These are phyloP conservation scores for Hsuehochloa calcarea DNA, from an alignment of 176 grass and related monocot genomes.

Conservation along the genomic window DNA sequence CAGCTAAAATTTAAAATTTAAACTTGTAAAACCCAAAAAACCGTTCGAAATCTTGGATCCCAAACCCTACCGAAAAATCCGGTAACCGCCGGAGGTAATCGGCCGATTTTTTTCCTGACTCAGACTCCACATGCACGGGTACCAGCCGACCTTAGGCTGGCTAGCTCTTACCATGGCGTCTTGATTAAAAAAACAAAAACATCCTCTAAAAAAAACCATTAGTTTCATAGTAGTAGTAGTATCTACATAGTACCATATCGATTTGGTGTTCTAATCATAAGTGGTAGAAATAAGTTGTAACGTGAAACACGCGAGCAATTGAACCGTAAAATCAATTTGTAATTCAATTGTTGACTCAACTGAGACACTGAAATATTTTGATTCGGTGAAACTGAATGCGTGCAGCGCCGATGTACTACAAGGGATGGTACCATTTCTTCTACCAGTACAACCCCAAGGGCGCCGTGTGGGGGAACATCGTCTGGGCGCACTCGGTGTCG, in stretches of 20 bases:
- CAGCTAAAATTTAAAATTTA: too few species aligned
- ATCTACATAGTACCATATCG: not conserved
- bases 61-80: too few species aligned
- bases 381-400: not conserved
- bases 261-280: not conserved
- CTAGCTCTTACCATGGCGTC: not conserved
- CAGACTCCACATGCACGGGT: not conserved
- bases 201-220: not conserved
- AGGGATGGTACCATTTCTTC: slow-evolving; percentile 75
- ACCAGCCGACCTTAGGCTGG: not conserved
- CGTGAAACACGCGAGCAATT: not conserved
- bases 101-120: too few species aligned
- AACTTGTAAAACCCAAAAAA: too few species aligned
- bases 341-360: not conserved
- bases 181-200: not conserved
- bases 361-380: not conserved
- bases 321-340: not conserved
- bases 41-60: too few species aligned
- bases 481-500: slow-evolving; percentile 74
- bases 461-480: slow-evolving; percentile 59
- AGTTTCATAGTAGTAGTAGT: not conserved
- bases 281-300: not conserved
- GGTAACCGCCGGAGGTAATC: too few species aligned
- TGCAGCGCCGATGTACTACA: slow-evolving; percentile 73
- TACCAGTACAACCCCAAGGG: slow-evolving; percentile 75